Percentiles rank a stretch among this genome's conserved stretches.
Evolutionary conservation across 495 filamentous ascomycete species (phyloP).

Genomic region (Penicillium coprophilum): DNA sequence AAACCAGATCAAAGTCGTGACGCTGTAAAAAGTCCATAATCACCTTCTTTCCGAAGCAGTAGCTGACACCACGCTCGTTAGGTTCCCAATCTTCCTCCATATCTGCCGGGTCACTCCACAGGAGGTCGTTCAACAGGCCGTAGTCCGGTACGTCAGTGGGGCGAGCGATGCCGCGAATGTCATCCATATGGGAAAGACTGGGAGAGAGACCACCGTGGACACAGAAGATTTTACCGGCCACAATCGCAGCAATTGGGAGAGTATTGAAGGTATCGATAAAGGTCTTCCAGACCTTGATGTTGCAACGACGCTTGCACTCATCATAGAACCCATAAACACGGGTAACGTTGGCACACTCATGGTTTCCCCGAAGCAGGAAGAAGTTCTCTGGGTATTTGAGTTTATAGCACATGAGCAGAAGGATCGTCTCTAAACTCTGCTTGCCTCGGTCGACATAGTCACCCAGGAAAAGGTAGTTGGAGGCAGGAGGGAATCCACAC

Average conservation of each 20-base stretch:
- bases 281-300: conserved; percentile 98
- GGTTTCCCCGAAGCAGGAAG: conserved; percentile 94
- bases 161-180: conserved; percentile 92
- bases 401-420: conserved; percentile 96
- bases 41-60: conserved; percentile 98
- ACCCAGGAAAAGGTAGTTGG: conserved; percentile 94
- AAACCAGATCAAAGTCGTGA: conserved; percentile 97
- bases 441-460: conserved; percentile 99
- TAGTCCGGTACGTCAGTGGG: conserved; percentile 98
- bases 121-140: conserved; percentile 89
- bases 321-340: conserved; percentile 99
- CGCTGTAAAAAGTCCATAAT: conserved; percentile 94
- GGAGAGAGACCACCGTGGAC: conserved; percentile 96
- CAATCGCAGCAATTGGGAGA: conserved; percentile 92
- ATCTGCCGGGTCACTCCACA: conserved; percentile 98
- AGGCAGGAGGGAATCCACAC: conserved; percentile 93
- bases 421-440: conserved; percentile 94
- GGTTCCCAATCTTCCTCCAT: conserved; percentile 98
- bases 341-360: conserved; percentile 98
- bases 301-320: conserved; percentile 96
- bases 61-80: conserved; percentile 95
- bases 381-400: conserved; percentile 99
- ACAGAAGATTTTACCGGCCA: conserved; percentile 98
- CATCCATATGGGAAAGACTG: conserved; percentile 92
- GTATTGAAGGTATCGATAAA: conserved; percentile 98